Conservation (phyloP, 345 rosid genomes). For the Populus pruinosa region DNA sequence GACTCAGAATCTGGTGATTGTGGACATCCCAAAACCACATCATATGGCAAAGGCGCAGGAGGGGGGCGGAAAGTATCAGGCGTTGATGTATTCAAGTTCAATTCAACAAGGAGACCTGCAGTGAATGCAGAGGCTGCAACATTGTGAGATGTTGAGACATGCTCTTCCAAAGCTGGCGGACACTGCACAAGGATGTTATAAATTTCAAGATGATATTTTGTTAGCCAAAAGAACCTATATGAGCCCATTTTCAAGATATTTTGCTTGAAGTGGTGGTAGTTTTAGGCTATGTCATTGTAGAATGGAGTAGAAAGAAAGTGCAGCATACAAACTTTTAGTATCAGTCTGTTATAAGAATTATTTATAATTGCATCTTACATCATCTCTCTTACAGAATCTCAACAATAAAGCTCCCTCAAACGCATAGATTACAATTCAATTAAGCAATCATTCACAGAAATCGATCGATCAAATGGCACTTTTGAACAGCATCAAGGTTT, state of each 20-base stretch:
- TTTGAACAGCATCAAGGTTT: background rate
- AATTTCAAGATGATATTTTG: conserved; percentile 13
- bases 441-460: background rate
- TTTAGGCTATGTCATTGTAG: background rate
- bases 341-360: background rate
- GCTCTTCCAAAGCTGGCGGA: conserved; percentile 26
- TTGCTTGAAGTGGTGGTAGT: conserved; percentile 2
- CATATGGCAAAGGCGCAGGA: conserved; percentile 33
- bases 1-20: conserved; percentile 24
- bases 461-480: background rate
- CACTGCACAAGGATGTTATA: conserved; percentile 27
- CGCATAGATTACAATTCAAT: background rate
- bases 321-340: background rate
- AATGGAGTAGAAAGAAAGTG: background rate
- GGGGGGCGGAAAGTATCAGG: conserved; percentile 32
- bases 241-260: background rate
- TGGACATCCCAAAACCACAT: conserved; percentile 22
- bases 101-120: conserved; percentile 51
- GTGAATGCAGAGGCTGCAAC: conserved; percentile 30
- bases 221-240: background rate
- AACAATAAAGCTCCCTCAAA: background rate
- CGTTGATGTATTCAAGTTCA: conserved; percentile 38
- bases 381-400: background rate
- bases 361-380: background rate
- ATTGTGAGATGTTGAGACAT: conserved; percentile 14